Evolutionary conservation across 23 red algal genomes (phyloP).

Genomic region (Gracilaria gracilis): DNA sequence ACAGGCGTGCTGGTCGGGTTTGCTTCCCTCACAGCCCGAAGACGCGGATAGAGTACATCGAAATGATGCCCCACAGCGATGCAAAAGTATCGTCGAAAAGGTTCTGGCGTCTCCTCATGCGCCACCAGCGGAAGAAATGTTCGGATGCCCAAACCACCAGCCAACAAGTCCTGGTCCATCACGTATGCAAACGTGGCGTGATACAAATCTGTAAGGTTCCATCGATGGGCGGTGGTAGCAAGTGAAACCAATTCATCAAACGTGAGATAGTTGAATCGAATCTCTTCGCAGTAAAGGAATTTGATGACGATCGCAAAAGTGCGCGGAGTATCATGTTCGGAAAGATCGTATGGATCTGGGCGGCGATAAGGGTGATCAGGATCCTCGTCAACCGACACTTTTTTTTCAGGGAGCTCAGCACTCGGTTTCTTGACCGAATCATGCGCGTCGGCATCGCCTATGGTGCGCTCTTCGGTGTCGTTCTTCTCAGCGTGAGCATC

Average conservation of each 20-base stretch:
- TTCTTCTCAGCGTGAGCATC: not conserved
- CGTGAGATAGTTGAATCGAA: conserved; percentile 65
- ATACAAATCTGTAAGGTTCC: conserved; percentile 66
- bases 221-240: conserved; percentile 51
- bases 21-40: conserved; percentile 8
- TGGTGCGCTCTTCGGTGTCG: too few relatives aligned
- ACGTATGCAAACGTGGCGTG: conserved; percentile 68
- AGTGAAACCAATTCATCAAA: conserved; percentile 62
- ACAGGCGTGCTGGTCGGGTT: conserved; percentile 1
- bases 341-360: conserved; percentile 27
- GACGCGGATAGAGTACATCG: conserved; percentile 56
- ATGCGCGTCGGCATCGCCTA: too few relatives aligned
- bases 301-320: conserved; percentile 63
- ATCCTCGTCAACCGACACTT: conserved; percentile 2
- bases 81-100: conserved; percentile 67
- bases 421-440: too few relatives aligned
- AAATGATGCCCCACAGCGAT: conserved; percentile 72
- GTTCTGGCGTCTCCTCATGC: conserved; percentile 56
- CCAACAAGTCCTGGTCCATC: conserved; percentile 69
- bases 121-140: conserved; percentile 62
- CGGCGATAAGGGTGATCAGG: conserved; percentile 19
- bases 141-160: conserved; percentile 63
- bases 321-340: conserved; percentile 48
- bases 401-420: not conserved
- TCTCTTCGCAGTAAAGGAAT: conserved; percentile 69